These are phyloP conservation scores for Pythium myriotylum DNA, from an alignment of 352 stramenopile genomes.

Conservation along the genomic window DNA sequence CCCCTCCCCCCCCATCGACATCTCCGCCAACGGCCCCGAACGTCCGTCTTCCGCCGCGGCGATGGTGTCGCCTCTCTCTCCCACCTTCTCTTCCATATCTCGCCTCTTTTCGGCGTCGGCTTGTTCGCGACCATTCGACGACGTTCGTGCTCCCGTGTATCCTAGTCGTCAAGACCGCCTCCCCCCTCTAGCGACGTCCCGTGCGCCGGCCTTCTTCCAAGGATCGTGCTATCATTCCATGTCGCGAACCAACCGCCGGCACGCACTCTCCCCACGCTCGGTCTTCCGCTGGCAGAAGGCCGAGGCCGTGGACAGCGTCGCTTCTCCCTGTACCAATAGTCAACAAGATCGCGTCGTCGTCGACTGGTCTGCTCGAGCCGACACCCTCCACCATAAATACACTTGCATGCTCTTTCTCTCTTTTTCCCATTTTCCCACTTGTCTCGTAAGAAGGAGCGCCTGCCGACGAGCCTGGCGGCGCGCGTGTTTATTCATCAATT, in stretches of 20 bases:
- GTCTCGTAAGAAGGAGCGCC: neutral
- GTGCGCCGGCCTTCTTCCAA: slow-evolving; percentile 7
- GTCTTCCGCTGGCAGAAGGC: slow-evolving; percentile 24
- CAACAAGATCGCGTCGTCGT: neutral
- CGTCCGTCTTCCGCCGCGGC: neutral
- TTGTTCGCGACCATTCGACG: slow-evolving; percentile 2
- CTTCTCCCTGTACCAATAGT: slow-evolving; percentile 5
- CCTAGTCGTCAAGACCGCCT: too few relatives aligned
- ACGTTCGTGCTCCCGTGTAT: too few relatives aligned
- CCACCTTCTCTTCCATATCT: neutral
- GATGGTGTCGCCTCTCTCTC: neutral
- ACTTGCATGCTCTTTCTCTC: neutral
- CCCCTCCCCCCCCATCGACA: too few relatives aligned
- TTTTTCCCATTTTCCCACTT: neutral
- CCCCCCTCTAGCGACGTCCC: neutral
- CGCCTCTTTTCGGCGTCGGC: neutral
- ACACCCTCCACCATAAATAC: neutral
- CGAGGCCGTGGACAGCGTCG: neutral
- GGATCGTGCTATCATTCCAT: too few relatives aligned
- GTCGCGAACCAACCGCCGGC: too few relatives aligned
- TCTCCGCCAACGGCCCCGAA: neutral
- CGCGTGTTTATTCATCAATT: slow-evolving; percentile 66
- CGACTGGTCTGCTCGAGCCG: neutral
- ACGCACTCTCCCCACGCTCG: neutral
- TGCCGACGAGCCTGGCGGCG: neutral